Conservation (phyloP, 2,329 filamentous ascomycete species). For the Curvularia spicifera region DNA sequence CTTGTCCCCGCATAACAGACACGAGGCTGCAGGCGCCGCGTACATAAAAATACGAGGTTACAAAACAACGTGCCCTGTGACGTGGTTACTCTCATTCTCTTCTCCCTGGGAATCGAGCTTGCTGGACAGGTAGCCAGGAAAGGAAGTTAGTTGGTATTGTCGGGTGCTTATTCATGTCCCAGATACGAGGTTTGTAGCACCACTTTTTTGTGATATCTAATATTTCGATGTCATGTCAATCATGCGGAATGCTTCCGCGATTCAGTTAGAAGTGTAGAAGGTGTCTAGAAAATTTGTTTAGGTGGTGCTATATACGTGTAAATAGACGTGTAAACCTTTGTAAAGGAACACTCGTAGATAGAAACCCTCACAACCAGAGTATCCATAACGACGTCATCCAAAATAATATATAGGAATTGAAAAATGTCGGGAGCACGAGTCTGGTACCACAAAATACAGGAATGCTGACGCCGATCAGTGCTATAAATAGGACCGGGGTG, state of each 20-base stretch:
- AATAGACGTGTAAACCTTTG: background rate
- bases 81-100: background rate
- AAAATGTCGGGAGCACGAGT: background rate
- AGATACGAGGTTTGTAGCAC: background rate
- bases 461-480: slow-evolving; percentile 2
- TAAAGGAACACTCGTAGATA: background rate
- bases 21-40: background rate
- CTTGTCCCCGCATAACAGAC: background rate
- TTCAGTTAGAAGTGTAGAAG: background rate
- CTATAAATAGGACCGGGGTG: slow-evolving; percentile 12
- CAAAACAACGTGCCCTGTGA: background rate
- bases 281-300: background rate
- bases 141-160: background rate
- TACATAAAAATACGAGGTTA: background rate
- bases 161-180: background rate
- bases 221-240: background rate
- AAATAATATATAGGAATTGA: background rate
- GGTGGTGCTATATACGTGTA: background rate
- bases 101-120: background rate
- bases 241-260: background rate
- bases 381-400: background rate
- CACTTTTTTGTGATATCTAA: background rate
- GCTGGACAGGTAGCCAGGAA: background rate
- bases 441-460: background rate
- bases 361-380: background rate